Base-by-base conservation (phyloP, 2,329 filamentous ascomycete genomes). In the Lachnellula arida region DNA sequence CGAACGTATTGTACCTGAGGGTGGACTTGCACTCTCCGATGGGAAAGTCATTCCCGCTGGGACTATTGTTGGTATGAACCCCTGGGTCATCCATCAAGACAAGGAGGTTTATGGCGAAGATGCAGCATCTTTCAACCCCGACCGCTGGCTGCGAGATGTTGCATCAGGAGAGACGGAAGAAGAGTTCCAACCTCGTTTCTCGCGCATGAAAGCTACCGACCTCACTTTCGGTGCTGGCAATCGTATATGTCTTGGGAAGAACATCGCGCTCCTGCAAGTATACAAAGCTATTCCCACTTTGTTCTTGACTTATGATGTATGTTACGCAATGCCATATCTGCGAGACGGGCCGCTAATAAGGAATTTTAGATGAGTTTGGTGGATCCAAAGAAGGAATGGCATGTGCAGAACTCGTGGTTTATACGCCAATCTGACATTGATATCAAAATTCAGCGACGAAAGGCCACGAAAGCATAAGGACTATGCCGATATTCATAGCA, bases 111-210 rank as follows among this genome's bases (percentile, higher is more conserved):
- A 83, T 82, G 84, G 84, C 2, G 65, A 74, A 0, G 82, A 86
- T 59, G 82, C 83, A 0, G 71, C 74, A 14, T 72, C 78, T 15
- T 87, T 87, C 73, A 78, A 81, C 23, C 84, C 84, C 0, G 82
- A 81, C 43, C 73, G 80, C 3, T 83, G 78, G 79, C 68, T 72
- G 40, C 62, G 65, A 23, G 62, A 62, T 3, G 62, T 46, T 9
- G 44, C 67, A 5, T 40, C 37, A 7, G 58, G 53, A 2, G 75
- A 77, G 60, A 69, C 56, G 5, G 64, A 68, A 0, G 69, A 67
- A 6, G 63, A 58, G 14, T 76, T 71, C 44, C 56, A 70, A 40
- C 55, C 61, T 28, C 68, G 76, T 2, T 65, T 72, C 37, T 59
- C 63, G 8, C 58, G 60, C 5, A 76, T 75, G 72, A 74, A 74